phyloP scores from a whole-genome alignment of 2,329 filamentous ascomycete species.

The Daldinia sp. region DNA sequence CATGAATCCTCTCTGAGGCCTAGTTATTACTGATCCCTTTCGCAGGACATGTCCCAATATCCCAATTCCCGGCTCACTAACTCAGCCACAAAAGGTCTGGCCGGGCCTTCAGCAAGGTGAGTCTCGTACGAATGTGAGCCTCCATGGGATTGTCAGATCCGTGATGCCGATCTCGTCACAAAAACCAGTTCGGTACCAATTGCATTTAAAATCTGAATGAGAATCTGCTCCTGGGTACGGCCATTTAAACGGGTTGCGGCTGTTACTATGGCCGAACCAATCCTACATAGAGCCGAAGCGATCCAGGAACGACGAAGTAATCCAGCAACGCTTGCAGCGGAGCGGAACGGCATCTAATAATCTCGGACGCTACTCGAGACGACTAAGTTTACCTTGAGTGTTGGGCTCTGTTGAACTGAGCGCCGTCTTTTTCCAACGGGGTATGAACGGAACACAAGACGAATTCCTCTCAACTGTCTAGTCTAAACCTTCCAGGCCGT shows the following conservation, averaged over 20 bases:
- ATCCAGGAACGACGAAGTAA: slow-evolving; percentile 36
- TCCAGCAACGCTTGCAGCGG: slow-evolving; percentile 38
- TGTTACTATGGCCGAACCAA: slow-evolving; percentile 17
- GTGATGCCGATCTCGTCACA: slow-evolving; percentile 32
- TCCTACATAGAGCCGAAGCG: slow-evolving; percentile 25
- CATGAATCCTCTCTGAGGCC: slow-evolving; percentile 30
- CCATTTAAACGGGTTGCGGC: slow-evolving; percentile 20
- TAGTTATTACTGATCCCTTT: slow-evolving; percentile 12
- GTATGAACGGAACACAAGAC: neutral
- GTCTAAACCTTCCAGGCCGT: too few relatives aligned
- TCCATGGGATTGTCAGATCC: slow-evolving; percentile 35
- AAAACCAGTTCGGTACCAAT: slow-evolving; percentile 22
- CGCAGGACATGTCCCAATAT: slow-evolving; percentile 35
- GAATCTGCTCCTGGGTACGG: slow-evolving; percentile 14
- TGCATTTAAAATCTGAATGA: slow-evolving; percentile 16
- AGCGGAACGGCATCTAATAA: slow-evolving; percentile 38
- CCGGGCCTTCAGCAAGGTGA: slow-evolving; percentile 39
- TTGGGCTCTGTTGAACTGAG: slow-evolving; percentile 4
- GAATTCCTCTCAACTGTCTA: slow-evolving; percentile 16
- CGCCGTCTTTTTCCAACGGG: slow-evolving; percentile 7
- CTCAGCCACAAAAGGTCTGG: slow-evolving; percentile 48
- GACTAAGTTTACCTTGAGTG: slow-evolving; percentile 28
- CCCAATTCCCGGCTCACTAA: slow-evolving; percentile 28
- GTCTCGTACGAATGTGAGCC: slow-evolving; percentile 31
- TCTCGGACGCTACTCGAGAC: slow-evolving; percentile 29